phyloP scores from a whole-genome alignment of 108 stramenopile genomes.

The Aureococcus anophagefferens region DNA sequence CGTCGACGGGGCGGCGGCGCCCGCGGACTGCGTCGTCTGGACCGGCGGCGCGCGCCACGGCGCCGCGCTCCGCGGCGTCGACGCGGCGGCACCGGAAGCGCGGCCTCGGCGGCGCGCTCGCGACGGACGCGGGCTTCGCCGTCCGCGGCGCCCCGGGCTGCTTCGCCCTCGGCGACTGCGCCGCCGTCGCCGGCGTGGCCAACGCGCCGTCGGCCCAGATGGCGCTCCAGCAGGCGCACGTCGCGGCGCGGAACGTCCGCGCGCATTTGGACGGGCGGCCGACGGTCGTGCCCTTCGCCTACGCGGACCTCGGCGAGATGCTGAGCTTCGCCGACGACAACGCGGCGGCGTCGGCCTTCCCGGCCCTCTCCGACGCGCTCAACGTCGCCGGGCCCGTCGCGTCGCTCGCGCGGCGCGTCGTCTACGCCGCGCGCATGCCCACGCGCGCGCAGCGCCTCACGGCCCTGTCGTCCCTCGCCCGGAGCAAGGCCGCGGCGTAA shows the following conservation, averaged over 20 bases:
- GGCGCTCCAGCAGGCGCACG: slow-evolving; percentile 32
- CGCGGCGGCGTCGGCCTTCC: neutral
- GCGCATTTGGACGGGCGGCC: slow-evolving; percentile 6
- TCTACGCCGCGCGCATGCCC: slow-evolving; percentile 39
- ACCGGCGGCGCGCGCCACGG: neutral
- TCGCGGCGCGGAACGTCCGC: slow-evolving; percentile 30
- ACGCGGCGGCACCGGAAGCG: too few relatives aligned
- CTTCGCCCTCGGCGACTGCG: slow-evolving; percentile 1
- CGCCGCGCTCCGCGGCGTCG: neutral
- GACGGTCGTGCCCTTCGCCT: slow-evolving; percentile 15
- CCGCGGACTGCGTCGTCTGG: neutral
- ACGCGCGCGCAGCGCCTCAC: slow-evolving; percentile 6
- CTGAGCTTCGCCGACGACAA: slow-evolving; percentile 2
- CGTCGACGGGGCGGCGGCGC: neutral
- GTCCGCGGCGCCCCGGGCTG: neutral
- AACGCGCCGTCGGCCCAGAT: slow-evolving; percentile 12
- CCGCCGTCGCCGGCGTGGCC: slow-evolving; percentile 1
- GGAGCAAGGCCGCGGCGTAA: too few relatives aligned
- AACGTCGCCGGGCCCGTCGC: slow-evolving; percentile 26
- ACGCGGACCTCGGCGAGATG: slow-evolving; percentile 32
- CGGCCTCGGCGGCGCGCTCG: too few relatives aligned
- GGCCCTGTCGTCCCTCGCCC: neutral
- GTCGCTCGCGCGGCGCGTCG: slow-evolving; percentile 22
- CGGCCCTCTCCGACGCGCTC: slow-evolving; percentile 9
- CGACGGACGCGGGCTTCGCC: neutral